Base-by-base conservation (phyloP, 1,284 basidiomycete genomes). In the Cystobasidium slooffiae region DNA sequence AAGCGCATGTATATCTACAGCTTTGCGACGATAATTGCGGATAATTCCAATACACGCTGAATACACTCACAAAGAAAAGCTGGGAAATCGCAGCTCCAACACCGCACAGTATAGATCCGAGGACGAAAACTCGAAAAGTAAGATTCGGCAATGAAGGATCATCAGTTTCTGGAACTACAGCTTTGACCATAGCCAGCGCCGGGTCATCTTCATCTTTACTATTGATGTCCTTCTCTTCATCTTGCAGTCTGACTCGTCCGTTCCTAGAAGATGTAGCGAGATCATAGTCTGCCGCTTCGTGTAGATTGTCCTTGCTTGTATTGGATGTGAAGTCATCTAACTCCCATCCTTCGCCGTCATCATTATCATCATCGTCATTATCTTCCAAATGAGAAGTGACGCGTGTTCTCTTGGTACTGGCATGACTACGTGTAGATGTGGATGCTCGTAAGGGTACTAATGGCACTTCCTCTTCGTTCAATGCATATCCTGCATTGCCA, bases 91-190 rank as follows among this genome's bases (percentile, higher is more conserved):
- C 82, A 10, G 86, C 86, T 6, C 87, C 87, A 1, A 87, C 78
- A 16, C 85, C 76, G 74, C 86, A 86, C 78, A 88, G 85, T 52
- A 85, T 75, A 1, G 80, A 81, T 1, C 87, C 87, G n/a, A 87
- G 82, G 6, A 86, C 18, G 5, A 86, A 74, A 3, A 85, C 85
- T 39, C 86, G 81, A 46, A 86, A 80, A 0, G 86, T 87, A 4
- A 87, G 78, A 0, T 86, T 84, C 0, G 86, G 85, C 1, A 87
- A 76, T 0, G 83, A 80, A 0, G 86, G 83, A 68, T 87, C 86
- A 78, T 88, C 87, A 0, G 83, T 84, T 7, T 85, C 82, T 0
- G 86, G 85, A 0, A 87, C 85, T 1, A 84, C 83, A 82, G 58
- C 58, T 55, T 51, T 64, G 63, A 75, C 68, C 66, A 75, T 68